A percentile compares a stretch with the other conserved stretches of the same genome.
phyloP scores from a whole-genome alignment of 1,284 basidiomycete species.

The Stygiomarasmius scandens region DNA sequence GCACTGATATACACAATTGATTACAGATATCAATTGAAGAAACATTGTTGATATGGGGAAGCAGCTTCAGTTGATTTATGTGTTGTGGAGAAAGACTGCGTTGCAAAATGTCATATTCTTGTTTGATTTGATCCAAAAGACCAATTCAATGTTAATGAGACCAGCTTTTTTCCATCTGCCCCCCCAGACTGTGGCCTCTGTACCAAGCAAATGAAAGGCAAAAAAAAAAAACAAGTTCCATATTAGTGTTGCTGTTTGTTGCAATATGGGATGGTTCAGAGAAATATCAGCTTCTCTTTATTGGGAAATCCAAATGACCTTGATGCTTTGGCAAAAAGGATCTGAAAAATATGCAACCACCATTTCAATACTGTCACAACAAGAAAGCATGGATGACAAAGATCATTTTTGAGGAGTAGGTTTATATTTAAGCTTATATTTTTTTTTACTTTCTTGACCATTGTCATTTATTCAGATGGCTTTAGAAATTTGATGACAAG shows the following conservation, averaged over 20 bases:
- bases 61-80: conserved; percentile 1
- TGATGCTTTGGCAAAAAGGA: no score
- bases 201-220: no score
- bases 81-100: background rate
- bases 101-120: background rate
- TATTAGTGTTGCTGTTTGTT: no score
- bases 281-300: no score
- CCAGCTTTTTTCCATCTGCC: background rate
- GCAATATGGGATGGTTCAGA: no score
- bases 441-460: no score
- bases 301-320: no score
- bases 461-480: no score
- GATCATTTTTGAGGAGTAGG: background rate
- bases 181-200: background rate
- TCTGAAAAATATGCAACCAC: background rate
- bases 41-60: conserved; percentile 1
- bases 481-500: no score
- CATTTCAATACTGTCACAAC: background rate
- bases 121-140: background rate
- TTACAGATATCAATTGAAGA: background rate
- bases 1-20: no score
- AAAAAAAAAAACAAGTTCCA: no score
- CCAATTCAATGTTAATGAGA: background rate
- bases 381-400: background rate
- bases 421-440: no score